These are phyloP conservation scores for Tolypocladium ovalisporum DNA, from an alignment of 2,329 filamentous ascomycete species.

Conservation along the genomic window DNA sequence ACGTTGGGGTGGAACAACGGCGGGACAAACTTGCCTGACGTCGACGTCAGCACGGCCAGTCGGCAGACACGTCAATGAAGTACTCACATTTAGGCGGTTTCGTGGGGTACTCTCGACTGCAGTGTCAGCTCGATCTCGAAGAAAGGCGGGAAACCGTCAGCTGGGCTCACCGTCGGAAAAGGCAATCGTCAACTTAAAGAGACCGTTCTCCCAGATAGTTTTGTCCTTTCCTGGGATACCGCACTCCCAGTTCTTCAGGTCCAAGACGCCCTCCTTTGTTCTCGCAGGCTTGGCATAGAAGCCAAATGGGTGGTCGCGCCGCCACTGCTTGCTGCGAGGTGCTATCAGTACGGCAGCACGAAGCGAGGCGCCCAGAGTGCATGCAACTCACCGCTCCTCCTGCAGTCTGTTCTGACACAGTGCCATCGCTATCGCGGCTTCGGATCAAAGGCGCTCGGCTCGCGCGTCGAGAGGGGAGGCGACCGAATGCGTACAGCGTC, in stretches of 20 bases:
- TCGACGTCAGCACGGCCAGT: background rate
- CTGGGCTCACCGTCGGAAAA: conserved; percentile 79
- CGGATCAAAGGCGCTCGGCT: background rate
- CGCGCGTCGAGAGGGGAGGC: background rate
- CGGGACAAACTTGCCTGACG: conserved; percentile 82
- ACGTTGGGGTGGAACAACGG: conserved; percentile 98
- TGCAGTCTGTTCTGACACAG: conserved; percentile 80
- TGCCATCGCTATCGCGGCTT: conserved; percentile 49
- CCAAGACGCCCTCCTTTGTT: conserved; percentile 67
- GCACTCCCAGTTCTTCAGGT: conserved; percentile 94
- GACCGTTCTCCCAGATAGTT: conserved; percentile 94
- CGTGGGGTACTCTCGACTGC: conserved; percentile 75
- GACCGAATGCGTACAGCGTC: background rate
- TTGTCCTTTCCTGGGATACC: conserved; percentile 93
- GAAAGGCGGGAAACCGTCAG: background rate
- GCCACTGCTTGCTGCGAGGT: conserved; percentile 76
- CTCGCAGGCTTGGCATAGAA: conserved; percentile 88
- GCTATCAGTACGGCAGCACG: conserved; percentile 10
- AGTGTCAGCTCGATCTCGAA: background rate
- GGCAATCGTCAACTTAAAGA: conserved; percentile 86
- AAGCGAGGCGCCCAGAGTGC: background rate
- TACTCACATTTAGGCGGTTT: conserved; percentile 96
- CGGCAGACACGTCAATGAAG: background rate
- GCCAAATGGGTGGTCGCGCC: conserved; percentile 91
- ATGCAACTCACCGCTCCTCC: conserved; percentile 65